phyloP scores from a whole-genome alignment of 768 basidiomycete genomes.

The Mycena polygramma region DNA sequence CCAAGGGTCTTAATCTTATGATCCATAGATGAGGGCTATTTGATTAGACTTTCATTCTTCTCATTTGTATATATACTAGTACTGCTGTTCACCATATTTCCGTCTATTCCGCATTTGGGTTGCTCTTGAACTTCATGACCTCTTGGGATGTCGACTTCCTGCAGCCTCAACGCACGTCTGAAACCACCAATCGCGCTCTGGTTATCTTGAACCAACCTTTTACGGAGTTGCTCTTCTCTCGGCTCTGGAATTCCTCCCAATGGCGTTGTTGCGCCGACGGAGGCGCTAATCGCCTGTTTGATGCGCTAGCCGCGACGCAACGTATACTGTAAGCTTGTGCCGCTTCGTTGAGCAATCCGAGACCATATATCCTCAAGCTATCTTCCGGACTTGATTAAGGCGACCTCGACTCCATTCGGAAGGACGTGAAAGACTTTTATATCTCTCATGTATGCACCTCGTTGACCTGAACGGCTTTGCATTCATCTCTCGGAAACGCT shows the following conservation, averaged over 20 bases:
- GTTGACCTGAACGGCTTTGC: not conserved
- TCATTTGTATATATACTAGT: slow-evolving; percentile 6
- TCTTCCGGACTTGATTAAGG: slow-evolving; percentile 90
- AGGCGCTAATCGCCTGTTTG: slow-evolving; percentile 87
- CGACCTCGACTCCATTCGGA: slow-evolving; percentile 89
- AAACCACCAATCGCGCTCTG: slow-evolving; percentile 62
- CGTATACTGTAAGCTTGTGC: slow-evolving; percentile 33
- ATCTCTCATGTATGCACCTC: slow-evolving; percentile 59
- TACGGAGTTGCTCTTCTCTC: slow-evolving; percentile 68
- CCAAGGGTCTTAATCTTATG: slow-evolving; percentile 62
- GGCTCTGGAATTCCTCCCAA: slow-evolving; percentile 66
- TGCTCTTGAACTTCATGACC: slow-evolving; percentile 39
- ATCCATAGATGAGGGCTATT: slow-evolving; percentile 4
- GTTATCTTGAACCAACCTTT: slow-evolving; percentile 95
- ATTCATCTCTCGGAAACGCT: not conserved
- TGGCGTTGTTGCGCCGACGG: slow-evolving; percentile 88
- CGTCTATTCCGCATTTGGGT: slow-evolving; percentile 2
- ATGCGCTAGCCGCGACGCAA: slow-evolving; percentile 52
- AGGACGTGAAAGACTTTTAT: slow-evolving; percentile 82
- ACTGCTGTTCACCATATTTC: not conserved
- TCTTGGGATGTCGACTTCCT: slow-evolving; percentile 62
- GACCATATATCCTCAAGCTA: slow-evolving; percentile 58
- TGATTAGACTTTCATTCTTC: slow-evolving; percentile 27
- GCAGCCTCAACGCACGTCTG: slow-evolving; percentile 8
- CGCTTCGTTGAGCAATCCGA: slow-evolving; percentile 17